A percentile compares a stretch with the other conserved stretches of the same genome.
Evolutionary conservation across 495 filamentous ascomycete species (phyloP).

Genomic region (Bacidia gigantensis): DNA sequence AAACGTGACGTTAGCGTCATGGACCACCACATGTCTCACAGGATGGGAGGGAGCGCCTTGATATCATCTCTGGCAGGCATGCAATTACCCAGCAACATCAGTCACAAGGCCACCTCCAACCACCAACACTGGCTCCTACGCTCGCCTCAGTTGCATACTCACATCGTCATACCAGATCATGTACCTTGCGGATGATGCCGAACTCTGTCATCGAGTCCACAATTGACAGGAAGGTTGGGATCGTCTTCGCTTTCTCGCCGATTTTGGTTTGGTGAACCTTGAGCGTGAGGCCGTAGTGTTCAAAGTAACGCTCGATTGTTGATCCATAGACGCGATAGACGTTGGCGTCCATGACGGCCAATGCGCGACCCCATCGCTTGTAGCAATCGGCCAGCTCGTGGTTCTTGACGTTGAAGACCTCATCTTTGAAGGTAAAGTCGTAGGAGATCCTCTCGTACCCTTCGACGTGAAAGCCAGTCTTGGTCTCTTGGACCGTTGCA

Average conservation of each 20-base stretch:
- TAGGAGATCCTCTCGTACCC: constrained; percentile 56
- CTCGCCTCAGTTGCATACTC: constrained; percentile 1
- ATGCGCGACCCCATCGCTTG: constrained; percentile 39
- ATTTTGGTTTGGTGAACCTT: constrained; percentile 51
- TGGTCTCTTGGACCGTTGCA: constrained; percentile 41
- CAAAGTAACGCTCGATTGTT: constrained; percentile 45
- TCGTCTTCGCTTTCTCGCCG: constrained; percentile 50
- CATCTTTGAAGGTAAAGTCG: constrained; percentile 52
- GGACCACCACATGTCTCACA: background rate
- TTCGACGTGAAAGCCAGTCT: constrained; percentile 44
- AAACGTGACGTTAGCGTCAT: constrained; percentile 13
- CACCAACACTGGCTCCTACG: constrained; percentile 47
- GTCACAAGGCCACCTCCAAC: constrained; percentile 52
- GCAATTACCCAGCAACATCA: constrained; percentile 45
- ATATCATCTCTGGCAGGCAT: constrained; percentile 25
- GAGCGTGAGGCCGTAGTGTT: constrained; percentile 36
- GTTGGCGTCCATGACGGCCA: constrained; percentile 48
- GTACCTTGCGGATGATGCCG: constrained; percentile 46
- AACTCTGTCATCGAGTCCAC: constrained; percentile 52
- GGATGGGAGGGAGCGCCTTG: constrained; percentile 30
- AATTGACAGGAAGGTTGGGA: constrained; percentile 44
- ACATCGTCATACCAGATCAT: constrained; percentile 4
- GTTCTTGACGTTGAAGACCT: constrained; percentile 41
- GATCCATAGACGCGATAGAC: constrained; percentile 44
- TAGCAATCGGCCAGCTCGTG: constrained; percentile 42